Base-by-base conservation (phyloP, 108 stramenopile species). In the Parietichytrium sp. region DNA sequence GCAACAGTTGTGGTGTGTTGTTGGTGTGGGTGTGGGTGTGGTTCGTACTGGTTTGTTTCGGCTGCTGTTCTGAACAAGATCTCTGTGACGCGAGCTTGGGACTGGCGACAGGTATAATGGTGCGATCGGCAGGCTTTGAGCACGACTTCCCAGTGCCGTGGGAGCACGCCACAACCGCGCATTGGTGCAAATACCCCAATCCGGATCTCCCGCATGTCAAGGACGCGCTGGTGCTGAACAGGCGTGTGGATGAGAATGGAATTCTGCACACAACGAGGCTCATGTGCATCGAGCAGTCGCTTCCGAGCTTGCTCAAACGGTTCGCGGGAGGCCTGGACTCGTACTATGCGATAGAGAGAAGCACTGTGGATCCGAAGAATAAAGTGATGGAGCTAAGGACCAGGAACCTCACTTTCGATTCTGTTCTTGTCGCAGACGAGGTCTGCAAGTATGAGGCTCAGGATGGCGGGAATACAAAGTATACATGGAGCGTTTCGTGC, bases 111-210 rank as follows among this genome's bases (percentile, higher is more conserved):
- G n/a, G n/a, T n/a, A n/a, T n/a, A n/a, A n/a, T n/a, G n/a, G n/a
- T n/a, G n/a, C n/a, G n/a, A n/a, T n/a, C n/a, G n/a, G n/a, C n/a
- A n/a, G n/a, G n/a, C n/a, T n/a, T n/a, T n/a, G n/a, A 27, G 29
- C 42, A 72, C 42, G 45, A 33, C 42, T 72, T 72, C 20, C 23
- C 36, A 10, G 61, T 72, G 42, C 61, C 61, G 13, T 72, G 61
- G 61, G 61, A 72, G 61, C 61, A 72, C 4, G 61, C 61, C 6
- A 72, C 61, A 25, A 72, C 61, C 6, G 61, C 61, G 33, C 45
- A 45, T 27, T 72, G 61, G 61, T 72, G 61, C 61, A 72, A 72
- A 20, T 72, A 72, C 61, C 61, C 61, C 38, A 16, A 72, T 25
- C 61, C 61, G 13, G 61, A 72, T 20, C 42, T 72, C 16, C 15